phyloP scores from a whole-genome alignment of 768 basidiomycete species.

The Termitomyces eurrhizus region DNA sequence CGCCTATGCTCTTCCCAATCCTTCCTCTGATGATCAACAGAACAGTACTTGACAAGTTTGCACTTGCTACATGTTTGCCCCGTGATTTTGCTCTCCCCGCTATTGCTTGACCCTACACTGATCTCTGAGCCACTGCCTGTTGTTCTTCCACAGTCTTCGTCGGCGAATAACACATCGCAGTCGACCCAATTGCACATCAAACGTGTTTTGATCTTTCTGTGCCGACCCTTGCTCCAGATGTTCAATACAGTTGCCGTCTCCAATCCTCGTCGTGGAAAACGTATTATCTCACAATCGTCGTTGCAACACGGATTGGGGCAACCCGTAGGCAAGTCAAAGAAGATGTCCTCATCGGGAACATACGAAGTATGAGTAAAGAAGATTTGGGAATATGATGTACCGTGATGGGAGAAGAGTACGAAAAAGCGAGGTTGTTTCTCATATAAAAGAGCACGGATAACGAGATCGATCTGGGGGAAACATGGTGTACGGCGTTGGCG shows the following conservation, averaged over 20 bases:
- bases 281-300: conserved; percentile 81
- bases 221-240: conserved; percentile 52
- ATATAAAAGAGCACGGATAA: conserved; percentile 69
- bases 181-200: conserved; percentile 87
- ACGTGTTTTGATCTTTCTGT: conserved; percentile 45
- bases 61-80: conserved; percentile 76
- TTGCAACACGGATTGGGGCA: conserved; percentile 78
- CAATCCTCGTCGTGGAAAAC: conserved; percentile 64
- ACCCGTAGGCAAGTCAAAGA: conserved; percentile 74
- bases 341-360: conserved; percentile 69
- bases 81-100: conserved; percentile 22
- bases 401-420: conserved; percentile 76
- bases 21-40: conserved; percentile 65
- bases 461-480: conserved; percentile 79
- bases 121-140: conserved; percentile 39
- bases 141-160: conserved; percentile 27
- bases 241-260: conserved; percentile 60
- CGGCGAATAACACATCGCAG: conserved; percentile 58
- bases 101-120: conserved; percentile 30
- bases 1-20: conserved; percentile 79
- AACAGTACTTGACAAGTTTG: conserved; percentile 76
- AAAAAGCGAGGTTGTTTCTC: conserved; percentile 77
- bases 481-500: conserved; percentile 72
- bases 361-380: conserved; percentile 70
- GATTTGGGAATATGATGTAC: conserved; percentile 78